Base-by-base conservation (phyloP, 345 rosid species). In the Bruguiera gymnorhiza region DNA sequence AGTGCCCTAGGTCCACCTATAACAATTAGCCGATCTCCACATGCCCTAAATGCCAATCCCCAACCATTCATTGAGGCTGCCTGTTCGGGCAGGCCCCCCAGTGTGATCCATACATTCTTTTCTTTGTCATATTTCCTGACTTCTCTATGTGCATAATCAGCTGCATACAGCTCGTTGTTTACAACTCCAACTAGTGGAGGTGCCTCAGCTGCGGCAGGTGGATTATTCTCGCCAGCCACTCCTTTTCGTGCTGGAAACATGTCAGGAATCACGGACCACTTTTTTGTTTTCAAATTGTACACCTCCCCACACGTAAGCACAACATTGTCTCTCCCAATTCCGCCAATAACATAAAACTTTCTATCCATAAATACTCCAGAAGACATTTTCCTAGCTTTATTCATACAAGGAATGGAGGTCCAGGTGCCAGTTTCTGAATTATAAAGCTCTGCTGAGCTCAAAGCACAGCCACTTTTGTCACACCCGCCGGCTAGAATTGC, bases 401-500 rank as follows among this genome's bases (percentile, higher is more conserved):
- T 76, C 96, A 91, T 87, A 75, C 64, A 75, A 1, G 96, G 91
- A 46, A 94, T 72, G 31, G 77, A 57, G 53, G 27, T 70, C 97
- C 96, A 91, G 0, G 70, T 76, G 53, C 84, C 85, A 0, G 85
- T 84, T 65, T 83, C 88, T 0, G 81, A 89, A 79, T 91, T 80
- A 62, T 91, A 94, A 70, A 89, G 81, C 85, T 94, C 96, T 0
- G 85, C 89, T 0, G 87, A 75, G 70, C 75, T 81, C 67, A 87
- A 74, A 74, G 85, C 24, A 46, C 82, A 77, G 70, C 97, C 96
- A 18, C 2, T 2, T 10, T 79, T 59, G 75, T 87, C 90, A 58
- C 90, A 88, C 18, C 98, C 97, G 6, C 98, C 96, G 2, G 97
- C 98, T 32, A 93, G 24, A 76, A 91, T 85, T 23, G 86, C 91